phyloP scores from a whole-genome alignment of 2,329 filamentous ascomycete species.

The Aspergillus udagawae region DNA sequence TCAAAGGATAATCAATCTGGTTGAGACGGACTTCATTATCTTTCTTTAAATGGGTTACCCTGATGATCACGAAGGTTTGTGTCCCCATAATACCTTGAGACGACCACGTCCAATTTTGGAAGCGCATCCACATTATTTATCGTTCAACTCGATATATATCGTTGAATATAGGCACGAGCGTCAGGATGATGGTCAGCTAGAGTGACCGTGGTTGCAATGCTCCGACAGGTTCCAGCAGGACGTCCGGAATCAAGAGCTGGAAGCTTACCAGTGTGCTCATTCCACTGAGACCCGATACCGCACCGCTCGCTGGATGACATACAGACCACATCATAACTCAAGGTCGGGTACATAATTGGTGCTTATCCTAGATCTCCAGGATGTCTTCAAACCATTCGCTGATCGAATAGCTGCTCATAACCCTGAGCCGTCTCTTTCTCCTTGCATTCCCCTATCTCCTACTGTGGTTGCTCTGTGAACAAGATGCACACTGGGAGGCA shows the following conservation, averaged over 20 bases:
- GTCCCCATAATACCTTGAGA: neutral
- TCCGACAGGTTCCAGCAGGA: neutral
- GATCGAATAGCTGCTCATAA: neutral
- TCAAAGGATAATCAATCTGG: neutral
- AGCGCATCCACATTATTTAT: neutral
- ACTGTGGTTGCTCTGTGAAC: neutral
- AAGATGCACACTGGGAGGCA: conserved; percentile 18
- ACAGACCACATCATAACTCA: conserved; percentile 2
- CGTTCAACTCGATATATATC: neutral
- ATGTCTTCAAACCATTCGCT: neutral
- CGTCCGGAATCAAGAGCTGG: neutral
- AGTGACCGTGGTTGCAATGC: neutral
- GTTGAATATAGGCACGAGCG: neutral
- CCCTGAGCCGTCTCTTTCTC: neutral
- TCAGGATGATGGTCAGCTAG: neutral
- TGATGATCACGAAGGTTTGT: neutral
- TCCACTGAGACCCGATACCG: neutral
- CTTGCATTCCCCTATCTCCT: neutral
- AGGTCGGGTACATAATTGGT: conserved; percentile 1
- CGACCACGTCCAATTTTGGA: neutral
- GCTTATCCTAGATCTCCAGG: neutral
- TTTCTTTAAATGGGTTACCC: neutral
- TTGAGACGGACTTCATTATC: neutral
- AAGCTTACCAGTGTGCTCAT: neutral
- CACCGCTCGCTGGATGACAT: conserved; percentile 3